A percentile compares a stretch with the other conserved stretches of the same genome.
Conservation (phyloP, 441 rosid genomes). For the Pelargonium exstipulatum region DNA sequence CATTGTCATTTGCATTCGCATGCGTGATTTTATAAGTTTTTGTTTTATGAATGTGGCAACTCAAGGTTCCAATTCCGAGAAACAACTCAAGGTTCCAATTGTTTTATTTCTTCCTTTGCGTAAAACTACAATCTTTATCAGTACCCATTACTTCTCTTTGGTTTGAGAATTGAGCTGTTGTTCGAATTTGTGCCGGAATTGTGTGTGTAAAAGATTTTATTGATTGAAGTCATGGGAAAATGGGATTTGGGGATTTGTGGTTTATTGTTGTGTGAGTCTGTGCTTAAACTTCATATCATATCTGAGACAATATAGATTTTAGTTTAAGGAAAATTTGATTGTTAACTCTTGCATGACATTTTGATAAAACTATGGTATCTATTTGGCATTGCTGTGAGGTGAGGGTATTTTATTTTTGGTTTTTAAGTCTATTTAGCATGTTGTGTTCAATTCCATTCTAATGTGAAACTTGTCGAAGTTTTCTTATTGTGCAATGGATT, state of each 20-base stretch:
- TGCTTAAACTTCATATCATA: background rate
- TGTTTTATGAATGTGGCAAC: no score
- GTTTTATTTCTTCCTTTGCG: background rate
- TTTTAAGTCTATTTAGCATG: no score
- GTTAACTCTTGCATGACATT: background rate
- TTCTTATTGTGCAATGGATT: background rate
- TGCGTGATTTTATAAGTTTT: no score
- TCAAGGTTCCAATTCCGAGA: slow-evolving; percentile 29
- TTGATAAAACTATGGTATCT: no score
- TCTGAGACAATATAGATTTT: background rate
- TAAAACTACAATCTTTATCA: slow-evolving; percentile 1
- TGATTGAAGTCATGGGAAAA: background rate
- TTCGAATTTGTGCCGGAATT: no score
- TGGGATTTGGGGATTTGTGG: background rate
- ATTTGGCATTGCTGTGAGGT: no score
- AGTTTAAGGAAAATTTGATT: background rate
- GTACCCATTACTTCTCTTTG: slow-evolving; percentile 10
- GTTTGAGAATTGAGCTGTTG: slow-evolving; percentile 2
- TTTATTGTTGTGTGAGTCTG: background rate
- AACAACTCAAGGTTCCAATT: background rate
- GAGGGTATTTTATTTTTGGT: no score
- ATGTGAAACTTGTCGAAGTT: background rate
- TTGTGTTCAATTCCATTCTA: background rate
- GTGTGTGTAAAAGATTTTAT: background rate
- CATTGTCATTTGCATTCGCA: no score